A percentile compares a stretch with the other conserved stretches of the same genome.
Evolutionary conservation across 2,329 filamentous ascomycete genomes (phyloP).

Genomic region (Nemania sp.): DNA sequence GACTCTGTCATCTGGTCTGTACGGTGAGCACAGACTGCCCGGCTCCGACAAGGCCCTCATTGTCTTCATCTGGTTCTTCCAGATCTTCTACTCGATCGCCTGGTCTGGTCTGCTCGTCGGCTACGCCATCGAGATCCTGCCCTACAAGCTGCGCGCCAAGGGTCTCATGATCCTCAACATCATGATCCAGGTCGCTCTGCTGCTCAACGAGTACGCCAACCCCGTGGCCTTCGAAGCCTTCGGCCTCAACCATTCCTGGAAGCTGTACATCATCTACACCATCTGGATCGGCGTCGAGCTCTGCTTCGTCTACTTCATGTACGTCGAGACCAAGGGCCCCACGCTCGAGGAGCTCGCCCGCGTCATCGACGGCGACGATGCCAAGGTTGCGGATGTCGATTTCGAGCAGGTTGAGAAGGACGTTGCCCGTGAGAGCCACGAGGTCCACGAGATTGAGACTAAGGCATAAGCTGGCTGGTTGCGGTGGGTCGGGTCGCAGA

Average conservation of each 20-base stretch:
- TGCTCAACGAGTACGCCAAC: conserved; percentile 59
- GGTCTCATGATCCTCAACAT: conserved; percentile 61
- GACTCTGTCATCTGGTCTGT: conserved; percentile 52
- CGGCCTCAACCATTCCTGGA: conserved; percentile 48
- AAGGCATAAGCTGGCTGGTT: conserved; percentile 37
- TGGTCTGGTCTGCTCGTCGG: conserved; percentile 61
- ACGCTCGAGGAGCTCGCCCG: conserved; percentile 69
- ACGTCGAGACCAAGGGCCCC: conserved; percentile 64
- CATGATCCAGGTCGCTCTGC: conserved; percentile 56
- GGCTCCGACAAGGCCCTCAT: conserved; percentile 48
- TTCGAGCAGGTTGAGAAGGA: conserved; percentile 52
- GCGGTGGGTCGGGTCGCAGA: too few relatives aligned
- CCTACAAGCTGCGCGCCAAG: conserved; percentile 55
- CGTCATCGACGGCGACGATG: conserved; percentile 66
- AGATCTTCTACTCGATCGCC: conserved; percentile 56
- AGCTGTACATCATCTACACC: conserved; percentile 61
- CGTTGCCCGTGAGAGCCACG: conserved; percentile 34
- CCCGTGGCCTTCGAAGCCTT: conserved; percentile 56
- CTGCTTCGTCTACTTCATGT: conserved; percentile 58
- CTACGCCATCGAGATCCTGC: conserved; percentile 56
- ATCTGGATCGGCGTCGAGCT: conserved; percentile 60
- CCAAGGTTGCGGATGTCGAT: conserved; percentile 51
- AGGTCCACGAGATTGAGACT: conserved; percentile 36
- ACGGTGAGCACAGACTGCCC: conserved; percentile 44
- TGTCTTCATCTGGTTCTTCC: conserved; percentile 54